Conservation (phyloP, 495 filamentous ascomycete species). For the Podospora tetraspora region DNA sequence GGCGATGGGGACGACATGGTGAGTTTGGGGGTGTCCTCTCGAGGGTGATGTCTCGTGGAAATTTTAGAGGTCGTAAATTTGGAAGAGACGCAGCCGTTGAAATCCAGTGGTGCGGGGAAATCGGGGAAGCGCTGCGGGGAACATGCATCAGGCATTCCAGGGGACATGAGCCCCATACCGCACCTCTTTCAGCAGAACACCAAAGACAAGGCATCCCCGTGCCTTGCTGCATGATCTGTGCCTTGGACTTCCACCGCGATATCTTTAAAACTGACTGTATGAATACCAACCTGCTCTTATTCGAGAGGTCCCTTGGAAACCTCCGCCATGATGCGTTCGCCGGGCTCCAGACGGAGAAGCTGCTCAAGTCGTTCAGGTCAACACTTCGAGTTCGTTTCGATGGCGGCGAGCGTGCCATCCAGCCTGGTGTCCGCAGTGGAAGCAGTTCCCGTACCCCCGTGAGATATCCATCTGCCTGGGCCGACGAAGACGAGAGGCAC, state of each 20-base stretch:
- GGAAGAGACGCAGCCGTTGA: neutral
- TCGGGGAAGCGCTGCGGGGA: neutral
- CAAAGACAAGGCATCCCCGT: neutral
- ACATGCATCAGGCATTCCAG: neutral
- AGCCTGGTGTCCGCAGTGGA: neutral
- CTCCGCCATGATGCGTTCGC: slow-evolving; percentile 57
- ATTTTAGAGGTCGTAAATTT: neutral
- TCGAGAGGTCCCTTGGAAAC: slow-evolving; percentile 65
- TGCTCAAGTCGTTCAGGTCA: slow-evolving; percentile 52
- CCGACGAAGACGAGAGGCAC: slow-evolving; percentile 8
- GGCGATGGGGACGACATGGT: neutral
- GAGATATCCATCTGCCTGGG: neutral
- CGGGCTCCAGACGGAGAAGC: slow-evolving; percentile 54
- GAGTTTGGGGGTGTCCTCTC: neutral
- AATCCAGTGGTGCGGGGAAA: neutral
- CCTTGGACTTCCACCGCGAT: neutral
- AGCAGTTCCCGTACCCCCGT: slow-evolving; percentile 9
- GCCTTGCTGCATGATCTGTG: neutral
- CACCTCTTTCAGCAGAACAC: neutral
- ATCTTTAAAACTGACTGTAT: slow-evolving; percentile 41
- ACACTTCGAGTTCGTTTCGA: slow-evolving; percentile 63
- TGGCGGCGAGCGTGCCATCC: slow-evolving; percentile 43
- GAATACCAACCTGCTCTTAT: slow-evolving; percentile 62
- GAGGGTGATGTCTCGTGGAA: neutral
- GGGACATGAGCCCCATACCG: neutral